Evolutionary conservation across 441 rosid species (phyloP).

Genomic region (Populus hybrid): DNA sequence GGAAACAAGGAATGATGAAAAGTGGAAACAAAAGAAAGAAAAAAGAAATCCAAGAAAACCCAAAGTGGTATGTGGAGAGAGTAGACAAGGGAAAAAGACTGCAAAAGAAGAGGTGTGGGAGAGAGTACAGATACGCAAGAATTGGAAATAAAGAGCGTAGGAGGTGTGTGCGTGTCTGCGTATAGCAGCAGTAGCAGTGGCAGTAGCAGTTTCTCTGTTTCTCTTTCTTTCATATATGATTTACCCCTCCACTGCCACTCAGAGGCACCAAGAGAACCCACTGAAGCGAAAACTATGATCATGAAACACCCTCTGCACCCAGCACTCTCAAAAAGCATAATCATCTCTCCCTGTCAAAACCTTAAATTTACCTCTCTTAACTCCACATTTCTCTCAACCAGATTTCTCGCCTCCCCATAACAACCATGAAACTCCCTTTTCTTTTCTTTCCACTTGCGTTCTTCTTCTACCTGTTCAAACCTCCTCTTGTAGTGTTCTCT

Average conservation of each 20-base stretch:
- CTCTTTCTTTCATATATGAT: neutral
- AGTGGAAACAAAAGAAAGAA: conserved; percentile 28
- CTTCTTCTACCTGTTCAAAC: conserved; percentile 24
- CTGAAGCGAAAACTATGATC: conserved; percentile 39
- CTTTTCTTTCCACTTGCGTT: conserved; percentile 23
- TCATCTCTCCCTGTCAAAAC: conserved; percentile 37
- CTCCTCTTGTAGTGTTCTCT: conserved; percentile 14
- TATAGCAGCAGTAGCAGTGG: neutral
- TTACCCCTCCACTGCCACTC: neutral
- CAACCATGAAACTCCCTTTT: conserved; percentile 47
- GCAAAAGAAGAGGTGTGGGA: neutral
- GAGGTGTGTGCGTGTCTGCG: neutral
- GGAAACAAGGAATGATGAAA: conserved; percentile 47
- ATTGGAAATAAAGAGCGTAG: neutral
- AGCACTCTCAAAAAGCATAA: conserved; percentile 47
- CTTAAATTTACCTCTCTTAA: conserved; percentile 42
- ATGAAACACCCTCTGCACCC: conserved; percentile 54
- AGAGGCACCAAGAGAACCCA: conserved; percentile 33
- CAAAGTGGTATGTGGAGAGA: conserved; percentile 21
- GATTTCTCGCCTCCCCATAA: conserved; percentile 24
- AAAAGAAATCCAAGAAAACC: conserved; percentile 43
- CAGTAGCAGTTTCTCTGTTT: conserved; percentile 6
- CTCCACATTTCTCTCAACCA: conserved; percentile 21
- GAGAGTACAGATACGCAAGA: neutral
- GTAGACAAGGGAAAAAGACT: conserved; percentile 30